phyloP scores from a whole-genome alignment of 495 filamentous ascomycete species.

The Cryomyces antarcticus region DNA sequence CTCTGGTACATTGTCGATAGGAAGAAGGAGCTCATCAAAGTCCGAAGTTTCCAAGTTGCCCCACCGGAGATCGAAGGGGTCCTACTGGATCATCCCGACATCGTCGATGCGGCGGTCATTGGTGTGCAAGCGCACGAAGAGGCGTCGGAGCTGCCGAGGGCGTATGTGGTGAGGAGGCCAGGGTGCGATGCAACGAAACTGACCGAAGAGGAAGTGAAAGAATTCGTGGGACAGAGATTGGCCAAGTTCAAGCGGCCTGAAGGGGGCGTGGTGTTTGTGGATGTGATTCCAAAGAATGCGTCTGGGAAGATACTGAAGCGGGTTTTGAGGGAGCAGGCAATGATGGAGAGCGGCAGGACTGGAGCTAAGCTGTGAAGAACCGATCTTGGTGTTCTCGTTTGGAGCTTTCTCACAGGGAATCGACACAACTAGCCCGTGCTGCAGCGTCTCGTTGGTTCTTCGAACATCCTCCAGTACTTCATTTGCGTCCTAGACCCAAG shows the following conservation, averaged over 20 bases:
- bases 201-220: conserved; percentile 38
- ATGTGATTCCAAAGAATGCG: conserved; percentile 65
- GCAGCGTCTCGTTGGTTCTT: too few relatives aligned
- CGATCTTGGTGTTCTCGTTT: background rate
- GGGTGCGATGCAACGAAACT: conserved; percentile 20
- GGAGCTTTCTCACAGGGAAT: background rate
- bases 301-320: conserved; percentile 79
- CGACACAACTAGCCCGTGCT: too few relatives aligned
- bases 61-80: conserved; percentile 78
- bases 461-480: too few relatives aligned
- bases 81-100: conserved; percentile 44
- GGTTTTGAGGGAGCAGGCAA: conserved; percentile 34
- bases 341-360: conserved; percentile 15
- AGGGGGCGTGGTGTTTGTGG: conserved; percentile 66
- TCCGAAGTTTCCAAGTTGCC: conserved; percentile 65
- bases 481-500: too few relatives aligned
- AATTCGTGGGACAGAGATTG: conserved; percentile 40
- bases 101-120: conserved; percentile 71
- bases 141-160: conserved; percentile 57
- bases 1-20: conserved; percentile 63
- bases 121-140: conserved; percentile 44
- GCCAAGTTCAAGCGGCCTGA: conserved; percentile 57
- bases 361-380: background rate
- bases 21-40: conserved; percentile 39
- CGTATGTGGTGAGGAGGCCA: conserved; percentile 41